These are phyloP conservation scores for Debaryomyces castellii DNA, from an alignment of 805 yeast genomes.

Conservation along the genomic window DNA sequence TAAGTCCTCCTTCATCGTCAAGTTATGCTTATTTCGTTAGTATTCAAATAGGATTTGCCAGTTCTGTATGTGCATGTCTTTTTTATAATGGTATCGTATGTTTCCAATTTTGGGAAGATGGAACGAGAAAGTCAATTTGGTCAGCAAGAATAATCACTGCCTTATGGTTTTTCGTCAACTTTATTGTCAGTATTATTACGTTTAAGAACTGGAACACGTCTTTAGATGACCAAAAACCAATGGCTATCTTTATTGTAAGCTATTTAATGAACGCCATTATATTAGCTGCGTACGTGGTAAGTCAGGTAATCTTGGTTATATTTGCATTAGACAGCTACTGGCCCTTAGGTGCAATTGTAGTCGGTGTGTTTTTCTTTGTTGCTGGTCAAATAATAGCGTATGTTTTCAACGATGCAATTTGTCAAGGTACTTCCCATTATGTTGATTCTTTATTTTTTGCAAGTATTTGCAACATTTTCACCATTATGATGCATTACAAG, in stretches of 20 bases:
- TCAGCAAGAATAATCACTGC: slow-evolving; percentile 51
- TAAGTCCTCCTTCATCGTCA: slow-evolving; percentile 77
- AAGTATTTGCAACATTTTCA: slow-evolving; percentile 72
- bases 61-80: slow-evolving; percentile 69
- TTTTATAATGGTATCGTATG: slow-evolving; percentile 76
- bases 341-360: slow-evolving; percentile 82
- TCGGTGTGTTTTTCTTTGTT: slow-evolving; percentile 72
- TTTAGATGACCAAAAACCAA: slow-evolving; percentile 52
- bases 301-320: slow-evolving; percentile 67
- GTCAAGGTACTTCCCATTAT: slow-evolving; percentile 76
- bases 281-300: slow-evolving; percentile 58
- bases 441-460: slow-evolving; percentile 89
- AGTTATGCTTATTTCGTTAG: slow-evolving; percentile 83
- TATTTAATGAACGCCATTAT: slow-evolving; percentile 73
- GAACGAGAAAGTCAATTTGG: slow-evolving; percentile 65
- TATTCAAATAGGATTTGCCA: slow-evolving; percentile 70
- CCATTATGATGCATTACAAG: slow-evolving; percentile 93
- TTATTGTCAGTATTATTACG: slow-evolving; percentile 67
- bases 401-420: slow-evolving; percentile 64
- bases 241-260: slow-evolving; percentile 66
- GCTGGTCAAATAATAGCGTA: slow-evolving; percentile 79
- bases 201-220: slow-evolving; percentile 62
- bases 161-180: slow-evolving; percentile 62
- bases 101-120: slow-evolving; percentile 94
- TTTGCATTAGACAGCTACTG: slow-evolving; percentile 74